These are phyloP conservation scores for Kodamaea ohmeri DNA, from an alignment of 1,139 yeast species.

Conservation along the genomic window DNA sequence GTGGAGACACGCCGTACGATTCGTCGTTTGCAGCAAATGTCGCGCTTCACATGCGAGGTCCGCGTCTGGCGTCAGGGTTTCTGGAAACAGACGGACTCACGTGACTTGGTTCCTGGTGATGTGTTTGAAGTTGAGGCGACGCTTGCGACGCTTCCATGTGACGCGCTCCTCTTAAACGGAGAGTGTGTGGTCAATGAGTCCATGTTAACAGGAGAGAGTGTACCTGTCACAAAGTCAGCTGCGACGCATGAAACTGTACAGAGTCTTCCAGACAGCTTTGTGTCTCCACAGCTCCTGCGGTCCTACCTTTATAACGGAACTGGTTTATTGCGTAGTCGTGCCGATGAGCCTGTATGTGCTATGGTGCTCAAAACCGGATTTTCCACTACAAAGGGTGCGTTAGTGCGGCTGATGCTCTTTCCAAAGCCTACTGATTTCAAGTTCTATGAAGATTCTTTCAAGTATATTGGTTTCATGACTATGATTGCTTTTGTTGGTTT, in stretches of 20 bases:
- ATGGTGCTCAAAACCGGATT: conserved; percentile 89
- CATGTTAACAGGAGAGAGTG: conserved; percentile 97
- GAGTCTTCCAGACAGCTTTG: conserved; percentile 53
- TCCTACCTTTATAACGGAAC: conserved; percentile 88
- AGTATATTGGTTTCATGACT: conserved; percentile 93
- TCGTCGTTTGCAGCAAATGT: conserved; percentile 67
- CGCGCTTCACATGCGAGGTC: conserved; percentile 72
- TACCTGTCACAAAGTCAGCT: conserved; percentile 81
- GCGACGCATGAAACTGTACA: conserved; percentile 63
- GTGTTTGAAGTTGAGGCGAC: conserved; percentile 89
- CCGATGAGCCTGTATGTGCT: conserved; percentile 78
- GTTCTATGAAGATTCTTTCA: conserved; percentile 90
- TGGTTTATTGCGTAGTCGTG: conserved; percentile 68
- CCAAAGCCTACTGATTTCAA: conserved; percentile 94
- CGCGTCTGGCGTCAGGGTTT: conserved; percentile 91
- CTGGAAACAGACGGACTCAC: conserved; percentile 81
- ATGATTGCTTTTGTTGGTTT: conserved; percentile 83
- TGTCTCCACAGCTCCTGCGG: conserved; percentile 66
- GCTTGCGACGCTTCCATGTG: conserved; percentile 75
- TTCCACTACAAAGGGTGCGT: conserved; percentile 93
- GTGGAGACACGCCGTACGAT: conserved; percentile 80
- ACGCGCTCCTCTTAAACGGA: conserved; percentile 80
- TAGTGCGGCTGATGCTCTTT: conserved; percentile 91
- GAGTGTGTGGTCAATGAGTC: conserved; percentile 94
- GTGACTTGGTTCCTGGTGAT: conserved; percentile 95